Evolutionary conservation across 1,284 basidiomycete species (phyloP).

Genomic region (Afroboletus lepidellus): DNA sequence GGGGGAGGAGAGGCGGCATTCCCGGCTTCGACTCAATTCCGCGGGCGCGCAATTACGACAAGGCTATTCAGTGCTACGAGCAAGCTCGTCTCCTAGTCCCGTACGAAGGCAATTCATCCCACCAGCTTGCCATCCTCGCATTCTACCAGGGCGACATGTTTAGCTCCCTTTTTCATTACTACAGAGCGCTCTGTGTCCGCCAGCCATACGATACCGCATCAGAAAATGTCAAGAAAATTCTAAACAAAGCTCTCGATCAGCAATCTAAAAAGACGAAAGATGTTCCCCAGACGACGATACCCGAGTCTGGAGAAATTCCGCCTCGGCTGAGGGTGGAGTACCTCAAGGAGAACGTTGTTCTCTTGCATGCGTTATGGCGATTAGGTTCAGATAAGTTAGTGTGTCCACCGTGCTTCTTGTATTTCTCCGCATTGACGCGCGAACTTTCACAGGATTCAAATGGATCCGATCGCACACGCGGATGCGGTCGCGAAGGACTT

Average conservation of each 20-base stretch:
- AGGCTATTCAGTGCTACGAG: constrained; percentile 80
- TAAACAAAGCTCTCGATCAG: constrained; percentile 65
- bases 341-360: constrained; percentile 72
- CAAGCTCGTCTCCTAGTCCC: constrained; percentile 82
- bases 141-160: constrained; percentile 85
- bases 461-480: constrained; percentile 27
- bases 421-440: constrained; percentile 2
- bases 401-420: constrained; percentile 6
- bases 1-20: constrained; percentile 46
- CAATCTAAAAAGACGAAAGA: constrained; percentile 43
- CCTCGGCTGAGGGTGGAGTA: constrained; percentile 49
- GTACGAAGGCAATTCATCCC: constrained; percentile 83
- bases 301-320: constrained; percentile 35
- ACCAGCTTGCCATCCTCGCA: constrained; percentile 92
- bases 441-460: constrained; percentile 15
- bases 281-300: constrained; percentile 32
- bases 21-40: constrained; percentile 41
- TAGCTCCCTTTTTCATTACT: constrained; percentile 81
- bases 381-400: constrained; percentile 59
- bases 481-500: constrained; percentile 55
- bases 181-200: constrained; percentile 85
- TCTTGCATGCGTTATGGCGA: constrained; percentile 72
- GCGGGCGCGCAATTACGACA: constrained; percentile 67
- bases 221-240: constrained; percentile 77
- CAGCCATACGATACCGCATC: constrained; percentile 86